These are phyloP conservation scores for Cajanus cajan DNA, from an alignment of 306 rosid species.

Conservation along the genomic window DNA sequence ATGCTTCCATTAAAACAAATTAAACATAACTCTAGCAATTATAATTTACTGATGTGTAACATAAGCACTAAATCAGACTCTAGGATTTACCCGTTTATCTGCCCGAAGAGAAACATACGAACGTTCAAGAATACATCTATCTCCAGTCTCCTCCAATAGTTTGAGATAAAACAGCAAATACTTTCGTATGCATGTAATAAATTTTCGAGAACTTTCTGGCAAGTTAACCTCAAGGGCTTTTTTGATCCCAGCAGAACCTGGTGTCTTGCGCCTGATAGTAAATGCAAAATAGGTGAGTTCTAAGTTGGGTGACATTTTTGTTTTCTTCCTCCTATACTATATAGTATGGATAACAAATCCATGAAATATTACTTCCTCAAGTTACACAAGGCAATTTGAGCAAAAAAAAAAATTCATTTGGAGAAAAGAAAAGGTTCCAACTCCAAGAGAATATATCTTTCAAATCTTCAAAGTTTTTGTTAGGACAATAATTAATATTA, in stretches of 20 bases:
- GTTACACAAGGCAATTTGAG: conserved; percentile 17
- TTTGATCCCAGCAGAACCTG: conserved; percentile 70
- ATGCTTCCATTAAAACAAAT: conserved; percentile 5
- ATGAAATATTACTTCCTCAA: conserved; percentile 10
- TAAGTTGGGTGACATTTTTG: conserved; percentile 17
- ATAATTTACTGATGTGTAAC: background rate
- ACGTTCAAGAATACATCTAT: conserved; percentile 88
- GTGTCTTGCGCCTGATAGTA: conserved; percentile 81
- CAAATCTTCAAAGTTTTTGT: background rate
- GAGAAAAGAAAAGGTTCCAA: background rate
- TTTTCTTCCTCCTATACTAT: conserved; percentile 15
- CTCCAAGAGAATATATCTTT: conserved; percentile 14
- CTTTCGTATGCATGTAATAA: conserved; percentile 94
- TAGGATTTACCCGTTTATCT: conserved; percentile 82
- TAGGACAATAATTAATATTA: background rate
- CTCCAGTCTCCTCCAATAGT: conserved; percentile 92
- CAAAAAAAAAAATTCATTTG: background rate
- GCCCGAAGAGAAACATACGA: conserved; percentile 86
- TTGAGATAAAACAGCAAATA: conserved; percentile 85
- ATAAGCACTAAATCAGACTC: conserved; percentile 28
- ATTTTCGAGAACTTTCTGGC: conserved; percentile 96
- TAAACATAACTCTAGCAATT: conserved; percentile 16
- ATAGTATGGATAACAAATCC: conserved; percentile 4
- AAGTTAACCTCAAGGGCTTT: conserved; percentile 86
- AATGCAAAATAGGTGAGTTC: conserved; percentile 32